phyloP scores from a whole-genome alignment of 2,329 filamentous ascomycete genomes.

The Daldinia eschscholtzii region DNA sequence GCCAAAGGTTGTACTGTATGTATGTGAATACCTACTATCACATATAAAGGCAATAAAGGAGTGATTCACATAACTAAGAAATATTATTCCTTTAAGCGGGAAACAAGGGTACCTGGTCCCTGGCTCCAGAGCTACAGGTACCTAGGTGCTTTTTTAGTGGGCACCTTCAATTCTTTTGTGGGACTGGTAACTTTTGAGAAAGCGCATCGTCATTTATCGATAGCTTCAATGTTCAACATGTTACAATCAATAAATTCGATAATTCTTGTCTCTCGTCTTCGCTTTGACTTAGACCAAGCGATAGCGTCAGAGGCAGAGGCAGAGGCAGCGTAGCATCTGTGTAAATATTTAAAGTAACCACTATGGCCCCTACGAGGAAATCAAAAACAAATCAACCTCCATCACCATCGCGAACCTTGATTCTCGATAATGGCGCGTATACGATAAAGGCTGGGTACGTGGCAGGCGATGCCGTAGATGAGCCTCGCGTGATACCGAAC shows the following conservation, averaged over 20 bases:
- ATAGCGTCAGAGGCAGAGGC: not conserved
- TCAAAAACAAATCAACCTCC: slow-evolving; percentile 64
- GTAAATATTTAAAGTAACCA: slow-evolving; percentile 2
- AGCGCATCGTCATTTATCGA: slow-evolving; percentile 6
- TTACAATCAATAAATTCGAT: not conserved
- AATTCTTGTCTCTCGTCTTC: not conserved
- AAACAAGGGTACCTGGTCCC: not conserved
- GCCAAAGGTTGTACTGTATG: not conserved
- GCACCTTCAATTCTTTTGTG: not conserved
- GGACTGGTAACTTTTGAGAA: not conserved
- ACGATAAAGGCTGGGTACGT: slow-evolving; percentile 92
- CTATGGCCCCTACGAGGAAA: slow-evolving; percentile 58
- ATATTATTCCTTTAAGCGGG: not conserved
- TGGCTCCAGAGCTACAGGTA: not conserved
- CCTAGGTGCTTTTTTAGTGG: not conserved
- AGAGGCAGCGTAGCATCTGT: not conserved
- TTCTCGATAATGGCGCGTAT: slow-evolving; percentile 94
- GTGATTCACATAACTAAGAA: not conserved
- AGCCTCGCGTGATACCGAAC: slow-evolving; percentile 85
- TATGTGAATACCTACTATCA: not conserved
- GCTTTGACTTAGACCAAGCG: not conserved
- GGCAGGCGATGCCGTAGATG: slow-evolving; percentile 57
- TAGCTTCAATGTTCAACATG: not conserved
- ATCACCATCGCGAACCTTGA: slow-evolving; percentile 76
- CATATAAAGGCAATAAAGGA: not conserved